Percentiles rank a stretch among this genome's conserved stretches.
Conservation (phyloP, 495 filamentous ascomycete species). For the Talaromyces thailandensis region DNA sequence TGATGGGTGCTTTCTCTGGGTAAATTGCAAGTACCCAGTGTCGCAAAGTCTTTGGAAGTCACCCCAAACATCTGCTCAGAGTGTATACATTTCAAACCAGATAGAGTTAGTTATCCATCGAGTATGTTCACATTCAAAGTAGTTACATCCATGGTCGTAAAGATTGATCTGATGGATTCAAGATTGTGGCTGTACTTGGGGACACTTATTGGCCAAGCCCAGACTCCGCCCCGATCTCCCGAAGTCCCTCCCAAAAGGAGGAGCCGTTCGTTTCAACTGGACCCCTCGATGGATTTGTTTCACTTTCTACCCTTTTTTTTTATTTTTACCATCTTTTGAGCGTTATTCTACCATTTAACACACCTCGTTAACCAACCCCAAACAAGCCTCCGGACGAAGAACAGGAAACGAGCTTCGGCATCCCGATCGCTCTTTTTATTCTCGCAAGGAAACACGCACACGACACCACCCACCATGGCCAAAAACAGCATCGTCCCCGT, state of each 20-base stretch:
- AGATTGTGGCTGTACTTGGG: not conserved
- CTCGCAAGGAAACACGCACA: not conserved
- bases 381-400: not conserved
- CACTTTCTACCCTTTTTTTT: not conserved
- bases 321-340: not conserved
- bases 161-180: not conserved
- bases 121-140: no score
- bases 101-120: no score
- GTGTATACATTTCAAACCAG: no score
- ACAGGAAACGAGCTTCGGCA: not conserved
- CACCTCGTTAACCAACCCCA: not conserved
- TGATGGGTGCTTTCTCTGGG: not conserved
- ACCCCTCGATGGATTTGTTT: not conserved
- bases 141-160: no score
- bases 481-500: slow-evolving; percentile 60
- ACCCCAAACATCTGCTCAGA: no score
- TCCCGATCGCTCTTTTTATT: not conserved
- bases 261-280: not conserved
- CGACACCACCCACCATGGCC: slow-evolving; percentile 9
- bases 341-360: not conserved
- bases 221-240: not conserved
- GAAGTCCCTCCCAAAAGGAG: not conserved
- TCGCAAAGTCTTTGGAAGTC: no score
- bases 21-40: no score
- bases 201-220: not conserved